These are phyloP conservation scores for Helotiales sp. DNA, from an alignment of 2,329 filamentous ascomycete species.

Conservation along the genomic window DNA sequence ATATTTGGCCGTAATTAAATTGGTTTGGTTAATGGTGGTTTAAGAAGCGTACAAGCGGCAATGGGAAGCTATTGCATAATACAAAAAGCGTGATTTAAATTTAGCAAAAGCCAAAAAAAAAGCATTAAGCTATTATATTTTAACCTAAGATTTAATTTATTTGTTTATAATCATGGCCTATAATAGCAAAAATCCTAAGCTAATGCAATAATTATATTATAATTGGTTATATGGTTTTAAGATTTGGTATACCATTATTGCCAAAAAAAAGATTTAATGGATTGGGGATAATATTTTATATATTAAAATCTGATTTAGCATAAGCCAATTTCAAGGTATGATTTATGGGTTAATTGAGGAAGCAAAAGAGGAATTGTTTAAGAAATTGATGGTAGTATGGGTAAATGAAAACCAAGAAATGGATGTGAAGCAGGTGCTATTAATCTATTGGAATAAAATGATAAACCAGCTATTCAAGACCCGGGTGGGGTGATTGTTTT, in stretches of 20 bases:
- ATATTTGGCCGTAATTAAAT: conserved; percentile 17
- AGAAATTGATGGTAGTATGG: no score
- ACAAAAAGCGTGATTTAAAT: neutral
- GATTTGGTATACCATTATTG: conserved; percentile 22
- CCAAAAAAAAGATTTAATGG: conserved; percentile 17
- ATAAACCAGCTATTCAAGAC: no score
- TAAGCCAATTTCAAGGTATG: no score
- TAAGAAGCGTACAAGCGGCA: conserved; percentile 15
- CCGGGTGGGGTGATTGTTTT: no score
- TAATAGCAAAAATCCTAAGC: conserved; percentile 7
- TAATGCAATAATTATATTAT: conserved; percentile 22
- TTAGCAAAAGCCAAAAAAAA: conserved; percentile 2
- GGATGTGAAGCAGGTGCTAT: no score
- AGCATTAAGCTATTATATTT: conserved; percentile 12
- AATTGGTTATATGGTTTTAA: conserved; percentile 22
- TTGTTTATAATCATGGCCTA: conserved; percentile 22
- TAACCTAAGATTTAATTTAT: neutral
- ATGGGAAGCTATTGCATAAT: neutral
- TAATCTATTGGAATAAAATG: no score
- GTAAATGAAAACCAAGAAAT: no score
- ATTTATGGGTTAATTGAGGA: no score
- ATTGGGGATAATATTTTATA: conserved; percentile 21
- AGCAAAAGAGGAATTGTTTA: no score
- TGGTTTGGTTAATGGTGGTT: conserved; percentile 24
- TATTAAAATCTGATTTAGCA: neutral